phyloP scores from a whole-genome alignment of 1,284 basidiomycete species.

The Moesziomyces sp. region DNA sequence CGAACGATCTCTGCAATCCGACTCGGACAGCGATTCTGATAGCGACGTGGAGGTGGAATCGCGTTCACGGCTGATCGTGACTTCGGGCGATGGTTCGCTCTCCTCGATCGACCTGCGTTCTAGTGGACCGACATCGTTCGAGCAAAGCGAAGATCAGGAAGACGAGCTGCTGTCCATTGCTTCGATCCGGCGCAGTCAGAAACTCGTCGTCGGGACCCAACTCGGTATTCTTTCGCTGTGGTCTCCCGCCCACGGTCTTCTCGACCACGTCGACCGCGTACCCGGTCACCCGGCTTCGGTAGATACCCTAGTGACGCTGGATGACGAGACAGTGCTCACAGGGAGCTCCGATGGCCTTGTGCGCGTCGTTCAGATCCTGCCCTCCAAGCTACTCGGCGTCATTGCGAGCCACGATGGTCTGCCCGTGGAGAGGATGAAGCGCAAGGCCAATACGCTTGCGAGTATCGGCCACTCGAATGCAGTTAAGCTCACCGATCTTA shows the following conservation, averaged over 20 bases:
- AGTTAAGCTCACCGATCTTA: conserved; percentile 84
- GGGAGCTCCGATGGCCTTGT: conserved; percentile 93
- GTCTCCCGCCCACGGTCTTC: conserved; percentile 85
- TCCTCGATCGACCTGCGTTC: conserved; percentile 79
- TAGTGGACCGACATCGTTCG: conserved; percentile 72
- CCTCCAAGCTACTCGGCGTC: conserved; percentile 88
- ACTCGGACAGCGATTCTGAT: neutral
- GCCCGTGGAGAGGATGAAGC: conserved; percentile 85
- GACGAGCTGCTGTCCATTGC: conserved; percentile 89
- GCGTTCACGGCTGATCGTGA: conserved; percentile 54
- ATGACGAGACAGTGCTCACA: conserved; percentile 78
- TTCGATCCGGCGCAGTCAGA: conserved; percentile 81
- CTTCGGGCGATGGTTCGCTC: conserved; percentile 85
- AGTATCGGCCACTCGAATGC: conserved; percentile 91
- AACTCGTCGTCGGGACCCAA: conserved; percentile 89
- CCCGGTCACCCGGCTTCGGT: conserved; percentile 80
- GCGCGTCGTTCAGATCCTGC: conserved; percentile 87
- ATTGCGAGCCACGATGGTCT: conserved; percentile 85
- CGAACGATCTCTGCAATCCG: no score
- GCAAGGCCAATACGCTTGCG: conserved; percentile 82
- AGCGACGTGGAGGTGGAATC: conserved; percentile 2
- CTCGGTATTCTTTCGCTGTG: conserved; percentile 90
- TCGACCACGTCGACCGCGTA: conserved; percentile 91
- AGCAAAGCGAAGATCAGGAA: conserved; percentile 90
- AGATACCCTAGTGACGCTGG: conserved; percentile 76